Base-by-base conservation (phyloP, 1,284 basidiomycete genomes). In the Cryptococcus floricola region DNA sequence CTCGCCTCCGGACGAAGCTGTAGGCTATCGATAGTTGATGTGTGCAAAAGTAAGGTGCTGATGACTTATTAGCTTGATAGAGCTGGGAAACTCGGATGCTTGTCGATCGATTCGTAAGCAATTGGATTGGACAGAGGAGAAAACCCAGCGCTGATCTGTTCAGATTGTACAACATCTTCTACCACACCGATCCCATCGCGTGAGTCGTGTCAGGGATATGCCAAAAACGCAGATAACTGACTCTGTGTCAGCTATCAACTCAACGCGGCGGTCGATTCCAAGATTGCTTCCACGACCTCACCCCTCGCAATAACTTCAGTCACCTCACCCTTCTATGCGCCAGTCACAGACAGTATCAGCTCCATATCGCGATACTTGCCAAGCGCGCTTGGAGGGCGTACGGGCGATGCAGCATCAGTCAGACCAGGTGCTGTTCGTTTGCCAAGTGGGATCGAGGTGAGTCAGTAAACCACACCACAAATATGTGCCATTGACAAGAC, bases 171-270 rank as follows among this genome's bases (percentile, higher is more conserved):
- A 83, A 83, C 65, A 76, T 82, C 46, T 81, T 81, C 64, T 78
- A 81, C 62, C 74, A 73, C 28, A 79, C 80, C 31, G 81, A 83
- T 63, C 81, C 81, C 0, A 77, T 82, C 42, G 80, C 79, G 18
- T 71, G 25, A 23, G 23, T 46, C 8, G 0, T 42, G 12, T 42
- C 23, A 18, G n/a, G 74, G 57, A 63, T 68, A 5, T 62, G 31
- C 10, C 31, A 31, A 31, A 31, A 10, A 31, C 10, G 73, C 14
- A 23, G 74, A 76, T 53, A 67, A 73, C 1, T 61, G 69, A 16
- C 66, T 2, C 77, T 80, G 27, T 76, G 75, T 6, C 39, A 64
- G 62, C 5, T 71, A 77, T 55, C 65, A 68, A 13, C 67, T 76
- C n/a, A 77, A 78, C 54, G 71, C 76, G 0, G 65, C 73, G 16